A percentile compares a stretch with the other conserved stretches of the same genome.
These are phyloP conservation scores for Eustoma russellianum DNA, from an alignment of 257 asterid genomes.

Conservation along the genomic window DNA sequence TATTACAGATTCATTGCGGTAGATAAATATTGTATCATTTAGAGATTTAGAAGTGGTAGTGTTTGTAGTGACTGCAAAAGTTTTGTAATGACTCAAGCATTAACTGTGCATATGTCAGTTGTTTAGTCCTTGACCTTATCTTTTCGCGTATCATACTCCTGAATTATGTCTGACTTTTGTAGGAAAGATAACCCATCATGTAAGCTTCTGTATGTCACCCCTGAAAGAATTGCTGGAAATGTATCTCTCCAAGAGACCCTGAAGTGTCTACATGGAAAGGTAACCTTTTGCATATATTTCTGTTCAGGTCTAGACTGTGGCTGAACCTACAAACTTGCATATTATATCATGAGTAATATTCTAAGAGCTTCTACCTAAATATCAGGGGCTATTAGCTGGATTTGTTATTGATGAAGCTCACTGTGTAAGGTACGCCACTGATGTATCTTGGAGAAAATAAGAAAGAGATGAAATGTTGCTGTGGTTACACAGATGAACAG, in stretches of 20 bases:
- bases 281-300: slow-evolving; percentile 18
- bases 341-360: slow-evolving; percentile 1
- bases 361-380: slow-evolving; percentile 10
- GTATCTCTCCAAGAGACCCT: slow-evolving; percentile 71
- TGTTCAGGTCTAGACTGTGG: slow-evolving; percentile 7
- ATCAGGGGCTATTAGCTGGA: slow-evolving; percentile 85
- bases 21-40: not conserved
- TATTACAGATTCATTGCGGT: too few species aligned
- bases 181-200: slow-evolving; percentile 91
- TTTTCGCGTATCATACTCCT: not conserved
- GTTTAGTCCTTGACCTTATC: not conserved
- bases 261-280: slow-evolving; percentile 56
- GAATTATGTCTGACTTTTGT: slow-evolving; percentile 16
- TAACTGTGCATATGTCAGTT: not conserved
- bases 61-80: not conserved
- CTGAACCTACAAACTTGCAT: slow-evolving; percentile 7
- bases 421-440: slow-evolving; percentile 65
- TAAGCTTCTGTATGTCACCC: slow-evolving; percentile 93
- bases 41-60: not conserved
- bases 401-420: slow-evolving; percentile 98
- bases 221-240: slow-evolving; percentile 96
- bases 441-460: not conserved
- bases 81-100: not conserved
- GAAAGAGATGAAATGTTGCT: not conserved
- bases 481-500: not conserved